phyloP scores from a whole-genome alignment of 306 rosid genomes.

The Acmispon strigosus region DNA sequence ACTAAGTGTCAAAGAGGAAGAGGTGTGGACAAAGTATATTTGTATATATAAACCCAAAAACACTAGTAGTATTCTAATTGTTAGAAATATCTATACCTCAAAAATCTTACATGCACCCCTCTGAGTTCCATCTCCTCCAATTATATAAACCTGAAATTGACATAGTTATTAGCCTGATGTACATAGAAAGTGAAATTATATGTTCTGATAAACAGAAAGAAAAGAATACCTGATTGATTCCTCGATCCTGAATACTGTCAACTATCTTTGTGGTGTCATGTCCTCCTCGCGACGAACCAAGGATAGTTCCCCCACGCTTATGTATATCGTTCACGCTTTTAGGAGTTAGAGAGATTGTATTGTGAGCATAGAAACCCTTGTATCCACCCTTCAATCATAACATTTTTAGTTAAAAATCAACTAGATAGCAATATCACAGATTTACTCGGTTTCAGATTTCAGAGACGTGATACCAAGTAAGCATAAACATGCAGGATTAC shows the following conservation, averaged over 20 bases:
- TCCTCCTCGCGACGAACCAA: constrained; percentile 95
- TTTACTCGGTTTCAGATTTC: not conserved
- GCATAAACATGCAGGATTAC: not conserved
- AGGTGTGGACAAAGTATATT: not conserved
- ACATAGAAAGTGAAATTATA: not conserved
- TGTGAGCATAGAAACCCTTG: constrained; percentile 84
- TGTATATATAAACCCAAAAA: not conserved
- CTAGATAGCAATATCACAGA: not conserved
- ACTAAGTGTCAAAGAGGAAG: too few species aligned
- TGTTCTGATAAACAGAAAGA: not conserved
- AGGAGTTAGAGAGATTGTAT: constrained; percentile 61
- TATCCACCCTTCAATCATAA: constrained; percentile 81
- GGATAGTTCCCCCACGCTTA: constrained; percentile 90
- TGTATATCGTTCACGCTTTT: constrained; percentile 87
- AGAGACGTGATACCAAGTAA: not conserved
- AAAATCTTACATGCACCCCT: constrained; percentile 78
- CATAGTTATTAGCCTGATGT: not conserved
- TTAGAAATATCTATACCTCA: constrained; percentile 52
- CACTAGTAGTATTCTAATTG: not conserved
- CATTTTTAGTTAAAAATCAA: constrained; percentile 1
- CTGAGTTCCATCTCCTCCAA: constrained; percentile 99
- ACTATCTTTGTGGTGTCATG: constrained; percentile 83
- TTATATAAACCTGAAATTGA: constrained; percentile 71
- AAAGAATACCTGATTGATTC: constrained; percentile 75
- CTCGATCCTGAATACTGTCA: constrained; percentile 91